phyloP scores from a whole-genome alignment of 768 basidiomycete species.

The Scleroderma bovista region DNA sequence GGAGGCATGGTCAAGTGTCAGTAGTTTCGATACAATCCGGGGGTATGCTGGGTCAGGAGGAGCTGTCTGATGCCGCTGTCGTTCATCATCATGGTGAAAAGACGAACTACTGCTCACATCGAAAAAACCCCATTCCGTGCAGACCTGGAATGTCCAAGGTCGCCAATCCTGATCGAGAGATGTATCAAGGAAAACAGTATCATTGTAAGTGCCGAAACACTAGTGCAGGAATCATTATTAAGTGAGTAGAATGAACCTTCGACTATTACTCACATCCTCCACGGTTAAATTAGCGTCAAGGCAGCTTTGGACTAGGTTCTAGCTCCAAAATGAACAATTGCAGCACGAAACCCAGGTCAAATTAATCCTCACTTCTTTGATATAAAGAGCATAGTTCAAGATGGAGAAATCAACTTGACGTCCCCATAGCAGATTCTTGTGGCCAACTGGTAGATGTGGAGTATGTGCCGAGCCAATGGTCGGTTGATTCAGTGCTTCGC shows the following conservation, averaged over 20 bases:
- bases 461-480: conserved; percentile 27
- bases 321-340: not conserved
- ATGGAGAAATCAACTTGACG: conserved; percentile 53
- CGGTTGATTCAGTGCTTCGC: conserved; percentile 47
- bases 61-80: conserved; percentile 45
- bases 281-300: conserved; percentile 37
- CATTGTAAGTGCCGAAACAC: conserved; percentile 87
- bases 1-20: conserved; percentile 67
- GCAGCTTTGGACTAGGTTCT: conserved; percentile 58
- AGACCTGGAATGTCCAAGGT: conserved; percentile 86
- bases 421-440: conserved; percentile 42
- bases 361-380: conserved; percentile 50
- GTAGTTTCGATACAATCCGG: conserved; percentile 71
- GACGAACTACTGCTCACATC: conserved; percentile 39
- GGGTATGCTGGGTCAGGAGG: conserved; percentile 67
- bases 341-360: not conserved
- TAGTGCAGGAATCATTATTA: conserved; percentile 22
- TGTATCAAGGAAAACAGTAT: conserved; percentile 54
- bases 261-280: conserved; percentile 41
- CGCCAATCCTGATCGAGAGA: conserved; percentile 74
- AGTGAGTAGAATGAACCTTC: not conserved
- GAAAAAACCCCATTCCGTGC: conserved; percentile 96
- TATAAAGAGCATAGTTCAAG: conserved; percentile 71
- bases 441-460: conserved; percentile 41
- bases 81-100: not conserved